These are phyloP conservation scores for Phytophthora chlamydospora DNA, from an alignment of 352 stramenopile genomes.

Conservation along the genomic window DNA sequence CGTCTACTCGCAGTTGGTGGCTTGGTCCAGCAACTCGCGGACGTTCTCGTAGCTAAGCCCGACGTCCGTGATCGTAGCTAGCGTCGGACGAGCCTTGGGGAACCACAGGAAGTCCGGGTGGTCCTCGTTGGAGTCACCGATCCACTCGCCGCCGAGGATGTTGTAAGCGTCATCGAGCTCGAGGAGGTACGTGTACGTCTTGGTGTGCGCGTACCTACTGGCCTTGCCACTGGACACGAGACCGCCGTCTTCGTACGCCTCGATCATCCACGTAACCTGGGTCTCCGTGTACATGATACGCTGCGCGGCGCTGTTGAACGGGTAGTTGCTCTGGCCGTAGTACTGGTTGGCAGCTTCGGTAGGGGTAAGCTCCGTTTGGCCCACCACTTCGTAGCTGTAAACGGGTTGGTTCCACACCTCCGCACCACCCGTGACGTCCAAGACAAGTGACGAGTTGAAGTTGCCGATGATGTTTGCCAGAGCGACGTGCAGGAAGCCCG, in stretches of 20 bases:
- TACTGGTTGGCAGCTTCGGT: slow-evolving; percentile 29
- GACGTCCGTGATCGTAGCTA: slow-evolving; percentile 21
- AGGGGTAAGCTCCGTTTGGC: slow-evolving; percentile 29
- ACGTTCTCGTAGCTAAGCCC: slow-evolving; percentile 34
- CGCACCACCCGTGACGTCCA: slow-evolving; percentile 35
- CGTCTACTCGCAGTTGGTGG: slow-evolving; percentile 17
- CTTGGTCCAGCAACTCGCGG: slow-evolving; percentile 15
- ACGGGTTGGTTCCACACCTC: slow-evolving; percentile 63
- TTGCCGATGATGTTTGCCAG: slow-evolving; percentile 42
- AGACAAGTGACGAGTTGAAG: slow-evolving; percentile 41
- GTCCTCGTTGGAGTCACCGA: slow-evolving; percentile 25
- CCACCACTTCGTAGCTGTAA: slow-evolving; percentile 40
- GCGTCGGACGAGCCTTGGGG: slow-evolving; percentile 16
- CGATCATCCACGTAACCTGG: slow-evolving; percentile 41
- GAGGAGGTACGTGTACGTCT: slow-evolving; percentile 37
- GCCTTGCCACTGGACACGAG: slow-evolving; percentile 22
- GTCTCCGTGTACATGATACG: slow-evolving; percentile 43
- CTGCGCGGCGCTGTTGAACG: slow-evolving; percentile 42
- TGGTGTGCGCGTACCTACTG: slow-evolving; percentile 12
- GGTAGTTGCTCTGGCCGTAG: slow-evolving; percentile 40
- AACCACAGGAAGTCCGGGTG: slow-evolving; percentile 43
- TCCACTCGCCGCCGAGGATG: slow-evolving; percentile 40
- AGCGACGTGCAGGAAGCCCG: slow-evolving; percentile 44
- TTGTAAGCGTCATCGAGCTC: slow-evolving; percentile 35
- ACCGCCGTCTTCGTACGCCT: slow-evolving; percentile 33